A percentile compares a stretch with the other conserved stretches of the same genome.
phyloP scores from a whole-genome alignment of 2,329 filamentous ascomycete species.

The Fusarium pininemorale region DNA sequence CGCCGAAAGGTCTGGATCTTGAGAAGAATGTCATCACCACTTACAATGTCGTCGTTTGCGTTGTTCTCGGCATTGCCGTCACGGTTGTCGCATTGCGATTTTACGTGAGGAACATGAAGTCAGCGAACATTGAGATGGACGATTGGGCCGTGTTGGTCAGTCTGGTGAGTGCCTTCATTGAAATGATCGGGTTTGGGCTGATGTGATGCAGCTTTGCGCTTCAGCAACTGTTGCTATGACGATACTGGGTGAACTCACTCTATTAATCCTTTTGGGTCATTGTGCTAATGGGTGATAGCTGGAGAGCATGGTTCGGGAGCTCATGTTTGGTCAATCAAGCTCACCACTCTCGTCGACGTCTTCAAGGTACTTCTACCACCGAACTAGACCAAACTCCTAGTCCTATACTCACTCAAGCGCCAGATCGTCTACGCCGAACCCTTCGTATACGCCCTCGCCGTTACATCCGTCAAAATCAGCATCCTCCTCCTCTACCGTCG shows the following conservation, averaged over 20 bases:
- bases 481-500: slow-evolving; percentile 16
- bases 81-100: background rate
- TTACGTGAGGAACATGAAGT: slow-evolving; percentile 21
- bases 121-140: background rate
- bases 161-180: background rate
- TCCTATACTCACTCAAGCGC: background rate
- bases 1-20: background rate
- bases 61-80: background rate
- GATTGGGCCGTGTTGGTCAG: slow-evolving; percentile 13
- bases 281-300: background rate
- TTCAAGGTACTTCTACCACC: background rate
- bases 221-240: slow-evolving; percentile 4
- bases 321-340: slow-evolving; percentile 10
- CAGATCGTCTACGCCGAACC: slow-evolving; percentile 10
- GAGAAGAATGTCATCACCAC: background rate
- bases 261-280: fast-evolving
- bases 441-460: slow-evolving; percentile 13
- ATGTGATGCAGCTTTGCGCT: background rate
- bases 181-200: fast-evolving
- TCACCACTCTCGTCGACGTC: background rate
- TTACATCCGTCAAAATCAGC: slow-evolving; percentile 15
- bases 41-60: slow-evolving; percentile 1
- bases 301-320: background rate
- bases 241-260: background rate
- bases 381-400: too few species aligned